phyloP scores from a whole-genome alignment of 257 asterid species.

The Penstemon eatonii region DNA sequence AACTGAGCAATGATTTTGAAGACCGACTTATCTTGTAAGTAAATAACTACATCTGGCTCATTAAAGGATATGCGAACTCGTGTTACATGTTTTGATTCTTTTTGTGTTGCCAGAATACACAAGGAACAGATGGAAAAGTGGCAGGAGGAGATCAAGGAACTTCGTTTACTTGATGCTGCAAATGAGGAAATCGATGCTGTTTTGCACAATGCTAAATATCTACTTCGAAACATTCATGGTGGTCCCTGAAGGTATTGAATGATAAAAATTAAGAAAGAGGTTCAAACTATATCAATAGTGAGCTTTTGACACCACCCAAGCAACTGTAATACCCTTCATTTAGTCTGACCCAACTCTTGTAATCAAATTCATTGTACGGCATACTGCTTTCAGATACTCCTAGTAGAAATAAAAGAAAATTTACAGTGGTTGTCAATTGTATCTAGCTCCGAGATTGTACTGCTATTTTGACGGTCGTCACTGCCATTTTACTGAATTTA shows the following conservation, averaged over 20 bases:
- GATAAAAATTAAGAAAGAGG: slow-evolving; percentile 10
- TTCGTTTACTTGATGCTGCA: slow-evolving; percentile 69
- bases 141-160: slow-evolving; percentile 88
- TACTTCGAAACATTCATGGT: slow-evolving; percentile 56
- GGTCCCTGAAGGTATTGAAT: slow-evolving; percentile 37
- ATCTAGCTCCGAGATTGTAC: background rate
- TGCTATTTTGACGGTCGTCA: background rate
- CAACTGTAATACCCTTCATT: slow-evolving; percentile 13
- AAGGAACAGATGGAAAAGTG: slow-evolving; percentile 85
- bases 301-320: slow-evolving; percentile 19
- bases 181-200: slow-evolving; percentile 69
- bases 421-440: background rate
- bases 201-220: slow-evolving; percentile 62
- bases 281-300: slow-evolving; percentile 6
- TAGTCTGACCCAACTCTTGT: slow-evolving; percentile 19
- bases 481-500: slow-evolving; percentile 7
- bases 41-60: slow-evolving; percentile 1
- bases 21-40: slow-evolving; percentile 76
- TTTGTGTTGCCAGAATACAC: slow-evolving; percentile 54
- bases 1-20: slow-evolving; percentile 73
- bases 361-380: slow-evolving; percentile 22
- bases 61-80: slow-evolving; percentile 20
- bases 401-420: background rate
- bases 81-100: slow-evolving; percentile 30
- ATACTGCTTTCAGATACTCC: slow-evolving; percentile 8